Conservation (phyloP, 2,329 filamentous ascomycete species). For the Trichoderma lentiforme region DNA sequence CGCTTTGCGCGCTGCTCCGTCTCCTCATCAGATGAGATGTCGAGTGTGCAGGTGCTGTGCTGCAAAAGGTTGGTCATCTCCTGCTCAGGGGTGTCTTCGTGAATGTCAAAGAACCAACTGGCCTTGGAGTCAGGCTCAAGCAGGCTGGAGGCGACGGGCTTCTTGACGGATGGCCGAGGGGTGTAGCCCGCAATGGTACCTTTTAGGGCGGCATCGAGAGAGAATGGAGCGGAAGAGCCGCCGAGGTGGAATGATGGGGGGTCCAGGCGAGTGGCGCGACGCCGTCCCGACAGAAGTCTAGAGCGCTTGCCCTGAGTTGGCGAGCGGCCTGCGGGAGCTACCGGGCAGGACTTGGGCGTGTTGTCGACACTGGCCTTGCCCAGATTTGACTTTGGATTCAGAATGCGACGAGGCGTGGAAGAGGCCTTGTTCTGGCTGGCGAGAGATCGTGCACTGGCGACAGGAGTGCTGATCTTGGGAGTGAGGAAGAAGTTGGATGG, state of each 20-base stretch:
- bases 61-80: conserved; percentile 91
- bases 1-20: conserved; percentile 51
- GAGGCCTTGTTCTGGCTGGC: conserved; percentile 31
- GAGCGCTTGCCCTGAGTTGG: conserved; percentile 68
- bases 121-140: conserved; percentile 52
- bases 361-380: conserved; percentile 41
- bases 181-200: conserved; percentile 66
- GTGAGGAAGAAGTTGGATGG: conserved; percentile 44
- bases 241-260: conserved; percentile 59
- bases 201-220: conserved; percentile 77
- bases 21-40: conserved; percentile 88
- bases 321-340: conserved; percentile 76
- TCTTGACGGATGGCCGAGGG: conserved; percentile 37
- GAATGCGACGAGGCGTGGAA: conserved; percentile 40
- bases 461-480: conserved; percentile 38
- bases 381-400: conserved; percentile 53
- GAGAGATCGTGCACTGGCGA: conserved; percentile 31
- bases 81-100: conserved; percentile 87
- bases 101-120: conserved; percentile 89
- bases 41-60: conserved; percentile 80
- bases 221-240: conserved; percentile 63
- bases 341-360: conserved; percentile 49
- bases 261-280: conserved; percentile 66
- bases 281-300: conserved; percentile 65
- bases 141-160: conserved; percentile 28